phyloP scores from a whole-genome alignment of 306 rosid genomes.

The Fragaria iinumae region DNA sequence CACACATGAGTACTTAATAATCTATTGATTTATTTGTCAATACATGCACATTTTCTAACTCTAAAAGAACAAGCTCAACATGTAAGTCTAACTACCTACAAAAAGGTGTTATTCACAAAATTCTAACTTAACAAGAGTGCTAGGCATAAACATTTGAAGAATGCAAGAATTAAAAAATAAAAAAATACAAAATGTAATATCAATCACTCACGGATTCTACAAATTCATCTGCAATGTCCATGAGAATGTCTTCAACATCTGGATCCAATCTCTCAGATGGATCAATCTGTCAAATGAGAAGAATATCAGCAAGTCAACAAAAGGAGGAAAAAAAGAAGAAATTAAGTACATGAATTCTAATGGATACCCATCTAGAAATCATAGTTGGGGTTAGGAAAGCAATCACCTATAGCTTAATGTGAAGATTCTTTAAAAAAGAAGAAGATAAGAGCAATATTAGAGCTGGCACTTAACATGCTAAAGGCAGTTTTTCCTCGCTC shows the following conservation, averaged over 20 bases:
- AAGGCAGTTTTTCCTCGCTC: neutral
- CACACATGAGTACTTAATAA: neutral
- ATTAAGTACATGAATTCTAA: neutral
- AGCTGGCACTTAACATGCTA: neutral
- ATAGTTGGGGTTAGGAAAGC: neutral
- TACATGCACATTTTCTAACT: neutral
- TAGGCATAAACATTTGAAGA: neutral
- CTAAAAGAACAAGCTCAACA: neutral
- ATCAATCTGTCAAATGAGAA: constrained; percentile 63
- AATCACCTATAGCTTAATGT: neutral
- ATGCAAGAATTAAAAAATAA: neutral
- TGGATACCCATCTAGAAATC: constrained; percentile 6
- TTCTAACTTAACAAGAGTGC: neutral
- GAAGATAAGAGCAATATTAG: neutral
- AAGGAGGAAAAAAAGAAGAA: neutral
- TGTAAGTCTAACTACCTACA: neutral
- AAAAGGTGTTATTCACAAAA: constrained; percentile 10
- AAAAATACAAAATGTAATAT: constrained; percentile 10
- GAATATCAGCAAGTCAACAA: neutral
- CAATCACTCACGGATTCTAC: constrained; percentile 81
- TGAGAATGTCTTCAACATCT: constrained; percentile 86
- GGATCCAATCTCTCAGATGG: constrained; percentile 81
- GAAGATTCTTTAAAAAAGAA: neutral
- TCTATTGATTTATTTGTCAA: neutral
- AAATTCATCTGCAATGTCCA: constrained; percentile 87